phyloP scores from a whole-genome alignment of 345 rosid genomes.

The Salix viminalis region DNA sequence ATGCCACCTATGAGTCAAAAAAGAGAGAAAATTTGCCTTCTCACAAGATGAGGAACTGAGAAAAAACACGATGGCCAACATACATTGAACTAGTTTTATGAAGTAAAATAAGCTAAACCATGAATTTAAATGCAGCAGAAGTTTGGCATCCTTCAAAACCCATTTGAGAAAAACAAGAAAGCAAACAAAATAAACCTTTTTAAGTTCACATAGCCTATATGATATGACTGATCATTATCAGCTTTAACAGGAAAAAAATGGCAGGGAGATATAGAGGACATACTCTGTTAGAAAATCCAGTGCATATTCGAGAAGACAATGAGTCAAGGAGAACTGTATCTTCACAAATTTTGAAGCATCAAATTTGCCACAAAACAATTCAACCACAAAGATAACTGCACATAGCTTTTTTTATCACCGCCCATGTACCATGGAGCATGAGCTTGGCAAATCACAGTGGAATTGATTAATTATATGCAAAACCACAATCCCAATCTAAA shows the following conservation, averaged over 20 bases:
- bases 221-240: not conserved
- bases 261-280: not conserved
- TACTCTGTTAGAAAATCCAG: conserved; percentile 17
- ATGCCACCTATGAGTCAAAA: conserved; percentile 59
- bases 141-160: not conserved
- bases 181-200: too few species aligned
- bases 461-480: too few species aligned
- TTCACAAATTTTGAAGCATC: not conserved
- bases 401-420: too few species aligned
- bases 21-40: not conserved
- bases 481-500: too few species aligned
- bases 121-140: not conserved
- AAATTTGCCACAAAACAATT: not conserved
- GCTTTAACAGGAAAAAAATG: not conserved
- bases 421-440: too few species aligned
- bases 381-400: not conserved
- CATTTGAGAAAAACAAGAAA: too few species aligned
- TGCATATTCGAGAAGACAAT: not conserved
- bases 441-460: too few species aligned
- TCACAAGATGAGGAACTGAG: not conserved
- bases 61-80: not conserved
- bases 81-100: too few species aligned
- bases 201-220: not conserved
- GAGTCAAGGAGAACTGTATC: conserved; percentile 17
- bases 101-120: not conserved